Percentiles rank a stretch among this genome's conserved stretches.
Conservation (phyloP, 768 basidiomycete genomes). For the Xerocomellus dryophilus region DNA sequence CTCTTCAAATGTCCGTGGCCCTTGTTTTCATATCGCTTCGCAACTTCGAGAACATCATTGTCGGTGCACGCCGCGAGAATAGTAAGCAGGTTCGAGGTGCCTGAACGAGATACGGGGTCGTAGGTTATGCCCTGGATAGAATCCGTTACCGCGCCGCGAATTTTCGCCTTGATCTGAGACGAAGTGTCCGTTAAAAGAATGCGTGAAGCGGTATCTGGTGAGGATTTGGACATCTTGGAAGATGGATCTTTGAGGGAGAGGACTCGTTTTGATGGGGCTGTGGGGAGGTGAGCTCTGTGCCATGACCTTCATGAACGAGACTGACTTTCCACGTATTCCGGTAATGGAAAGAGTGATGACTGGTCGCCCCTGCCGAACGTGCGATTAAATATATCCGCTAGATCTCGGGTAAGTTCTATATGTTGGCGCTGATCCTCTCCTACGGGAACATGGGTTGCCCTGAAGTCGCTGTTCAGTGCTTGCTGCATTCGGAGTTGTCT, state of each 20-base stretch:
- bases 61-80: slow-evolving; percentile 64
- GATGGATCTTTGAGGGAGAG: slow-evolving; percentile 83
- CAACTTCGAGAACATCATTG: slow-evolving; percentile 44
- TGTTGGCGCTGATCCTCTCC: slow-evolving; percentile 97
- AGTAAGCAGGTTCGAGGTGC: slow-evolving; percentile 58
- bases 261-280: slow-evolving; percentile 78
- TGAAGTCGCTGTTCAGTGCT: slow-evolving; percentile 24
- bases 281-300: not conserved
- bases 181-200: slow-evolving; percentile 81
- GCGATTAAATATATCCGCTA: slow-evolving; percentile 81
- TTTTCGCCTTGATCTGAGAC: slow-evolving; percentile 60
- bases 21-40: slow-evolving; percentile 45
- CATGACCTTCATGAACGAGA: slow-evolving; percentile 2
- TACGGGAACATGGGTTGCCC: slow-evolving; percentile 91
- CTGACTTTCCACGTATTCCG: slow-evolving; percentile 72
- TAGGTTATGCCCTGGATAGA: slow-evolving; percentile 72
- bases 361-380: slow-evolving; percentile 46
- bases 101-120: slow-evolving; percentile 77
- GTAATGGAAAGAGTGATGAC: slow-evolving; percentile 63
- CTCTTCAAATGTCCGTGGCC: slow-evolving; percentile 70
- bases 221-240: slow-evolving; percentile 95
- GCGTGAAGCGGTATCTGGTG: slow-evolving; percentile 72
- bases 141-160: slow-evolving; percentile 84
- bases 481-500: not conserved
- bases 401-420: slow-evolving; percentile 80